Conservation (phyloP, 2,329 filamentous ascomycete species). For the Trichoderma sp. region DNA sequence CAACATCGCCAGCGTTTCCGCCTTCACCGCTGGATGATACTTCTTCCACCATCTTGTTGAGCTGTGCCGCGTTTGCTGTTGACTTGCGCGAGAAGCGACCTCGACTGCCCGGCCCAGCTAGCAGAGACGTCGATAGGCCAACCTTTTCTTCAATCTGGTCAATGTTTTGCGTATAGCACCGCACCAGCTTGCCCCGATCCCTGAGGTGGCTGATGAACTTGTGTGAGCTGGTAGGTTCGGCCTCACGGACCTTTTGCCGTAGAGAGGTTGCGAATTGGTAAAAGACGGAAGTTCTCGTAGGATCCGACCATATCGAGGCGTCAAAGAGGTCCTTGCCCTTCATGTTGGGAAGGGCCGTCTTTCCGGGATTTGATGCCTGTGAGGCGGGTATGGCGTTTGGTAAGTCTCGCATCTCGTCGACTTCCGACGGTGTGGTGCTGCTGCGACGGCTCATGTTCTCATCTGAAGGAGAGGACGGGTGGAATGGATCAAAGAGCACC, state of each 20-base stretch:
- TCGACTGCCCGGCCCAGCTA: conserved; percentile 59
- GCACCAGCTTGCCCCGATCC: conserved; percentile 64
- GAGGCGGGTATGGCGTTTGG: conserved; percentile 40
- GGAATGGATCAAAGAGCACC: conserved; percentile 50
- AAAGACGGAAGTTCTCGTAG: conserved; percentile 65
- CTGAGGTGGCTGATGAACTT: conserved; percentile 66
- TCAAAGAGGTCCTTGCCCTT: conserved; percentile 72
- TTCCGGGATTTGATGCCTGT: conserved; percentile 35
- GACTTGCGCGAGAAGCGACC: conserved; percentile 56
- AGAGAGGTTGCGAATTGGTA: conserved; percentile 70
- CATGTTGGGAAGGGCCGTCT: conserved; percentile 53
- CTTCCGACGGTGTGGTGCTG: conserved; percentile 44
- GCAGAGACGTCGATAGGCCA: conserved; percentile 61
- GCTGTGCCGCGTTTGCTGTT: conserved; percentile 34
- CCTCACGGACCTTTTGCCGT: conserved; percentile 61
- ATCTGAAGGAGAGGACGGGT: conserved; percentile 37
- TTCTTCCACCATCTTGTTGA: conserved; percentile 40
- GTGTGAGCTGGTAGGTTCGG: conserved; percentile 63
- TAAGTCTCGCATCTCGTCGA: conserved; percentile 43
- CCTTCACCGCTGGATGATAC: conserved; percentile 24
- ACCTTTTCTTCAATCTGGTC: conserved; percentile 70
- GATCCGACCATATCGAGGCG: conserved; percentile 66
- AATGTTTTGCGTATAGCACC: conserved; percentile 75
- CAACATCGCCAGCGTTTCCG: neutral
- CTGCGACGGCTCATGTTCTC: conserved; percentile 35